Evolutionary conservation across 805 yeast species (phyloP), one percentile per base, ranked within the genome.

Genomic region (Cephaloascus fragrans): DNA sequence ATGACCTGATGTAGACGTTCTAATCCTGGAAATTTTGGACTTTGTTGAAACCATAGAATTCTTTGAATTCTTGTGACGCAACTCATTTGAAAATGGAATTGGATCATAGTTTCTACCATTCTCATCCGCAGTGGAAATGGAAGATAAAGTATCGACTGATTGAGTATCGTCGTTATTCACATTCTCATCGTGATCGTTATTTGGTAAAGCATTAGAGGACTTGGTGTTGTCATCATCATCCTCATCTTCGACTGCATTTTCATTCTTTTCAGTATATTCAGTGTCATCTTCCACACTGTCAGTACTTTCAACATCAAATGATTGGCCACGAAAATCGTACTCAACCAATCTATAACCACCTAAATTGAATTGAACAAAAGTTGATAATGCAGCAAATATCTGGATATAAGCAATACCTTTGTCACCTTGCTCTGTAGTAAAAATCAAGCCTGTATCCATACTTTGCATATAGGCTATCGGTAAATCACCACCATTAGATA

Each of bases 401-500:
- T 74, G 70, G 26, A 75, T 75, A 50, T 73, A 75, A 2, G 80
- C 80, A 12, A 73, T 71, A 4, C 77, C 79, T 43, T 56, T 61
- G 38, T 61, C 52, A 16, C 70, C 74, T 38, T 69, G 64, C 2
- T 44, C 53, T 2, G 47, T 20, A 1, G 64, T 49, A 44, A 73
- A 71, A 2, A 64, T 54, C n/a, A 53, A 44, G 0, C 73, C 69
- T 17, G 61, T 55, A 2, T 74, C 72, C 56, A 82, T 63, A 1
- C 84, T 80, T 48, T 80, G 86, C 37, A 83, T 49, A 50, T 80
- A 82, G 0, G 90, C 89, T 46, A 83, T 81, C 1, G 93, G 93
- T 36, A 83, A 63, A 52, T 83, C 93, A 26, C 83, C 73, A 36
- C 82, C 82, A 53, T 83, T 83, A 26, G 86, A 86, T 57, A 83